These are phyloP conservation scores for Colletotrichum sp. DNA, from an alignment of 2,329 filamentous ascomycete species.

Conservation along the genomic window DNA sequence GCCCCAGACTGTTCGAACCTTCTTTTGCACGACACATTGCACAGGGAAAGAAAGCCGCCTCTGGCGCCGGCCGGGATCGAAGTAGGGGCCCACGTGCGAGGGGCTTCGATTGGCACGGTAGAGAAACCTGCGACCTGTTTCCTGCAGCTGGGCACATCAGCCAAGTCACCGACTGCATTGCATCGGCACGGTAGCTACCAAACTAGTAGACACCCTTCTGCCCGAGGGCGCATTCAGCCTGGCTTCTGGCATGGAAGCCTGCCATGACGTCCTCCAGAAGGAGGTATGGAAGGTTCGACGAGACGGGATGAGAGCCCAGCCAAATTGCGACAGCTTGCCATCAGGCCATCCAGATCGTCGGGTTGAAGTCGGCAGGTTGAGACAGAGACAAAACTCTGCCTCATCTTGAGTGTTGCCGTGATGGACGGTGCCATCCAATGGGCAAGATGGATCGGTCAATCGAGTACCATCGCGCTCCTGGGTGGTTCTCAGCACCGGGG, in stretches of 20 bases:
- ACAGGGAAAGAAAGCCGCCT: slow-evolving; percentile 8
- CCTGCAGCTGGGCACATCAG: neutral
- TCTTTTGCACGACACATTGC: neutral
- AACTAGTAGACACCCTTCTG: neutral
- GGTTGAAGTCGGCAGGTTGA: neutral
- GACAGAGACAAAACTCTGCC: neutral
- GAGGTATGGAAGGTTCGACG: neutral
- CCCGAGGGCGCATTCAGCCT: neutral
- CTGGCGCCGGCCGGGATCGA: neutral
- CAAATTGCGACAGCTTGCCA: neutral
- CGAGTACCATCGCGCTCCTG: neutral
- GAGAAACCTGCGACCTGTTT: neutral
- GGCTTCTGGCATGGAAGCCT: neutral
- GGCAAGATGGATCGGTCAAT: neutral
- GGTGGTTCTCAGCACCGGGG: neutral
- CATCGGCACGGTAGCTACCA: neutral
- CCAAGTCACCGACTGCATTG: neutral
- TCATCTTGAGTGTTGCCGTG: neutral
- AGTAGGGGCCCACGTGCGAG: neutral
- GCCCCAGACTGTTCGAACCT: neutral
- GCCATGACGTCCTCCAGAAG: neutral
- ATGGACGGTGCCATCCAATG: neutral
- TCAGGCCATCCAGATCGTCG: slow-evolving; percentile 6
- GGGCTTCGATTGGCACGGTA: neutral
- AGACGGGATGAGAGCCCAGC: slow-evolving; percentile 4